A percentile compares a stretch with the other conserved stretches of the same genome.
Evolutionary conservation across 1,284 basidiomycete species (phyloP).

Genomic region (Ganoderma boninense): DNA sequence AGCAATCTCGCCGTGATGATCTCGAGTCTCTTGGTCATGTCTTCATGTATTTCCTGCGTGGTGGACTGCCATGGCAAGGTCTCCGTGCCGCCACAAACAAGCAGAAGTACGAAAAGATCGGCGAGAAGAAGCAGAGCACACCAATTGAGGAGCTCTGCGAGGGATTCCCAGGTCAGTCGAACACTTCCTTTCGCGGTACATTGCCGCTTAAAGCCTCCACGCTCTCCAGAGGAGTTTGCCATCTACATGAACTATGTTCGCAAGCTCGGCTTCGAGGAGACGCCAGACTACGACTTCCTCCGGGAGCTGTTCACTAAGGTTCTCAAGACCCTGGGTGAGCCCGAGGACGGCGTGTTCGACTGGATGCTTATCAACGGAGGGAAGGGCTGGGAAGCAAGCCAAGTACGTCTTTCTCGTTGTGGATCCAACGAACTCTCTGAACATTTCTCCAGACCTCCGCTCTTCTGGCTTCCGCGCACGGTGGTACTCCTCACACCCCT

Average conservation of each 20-base stretch:
- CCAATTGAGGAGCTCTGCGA: constrained; percentile 94
- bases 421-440: constrained; percentile 2
- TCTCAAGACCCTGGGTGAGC: constrained; percentile 87
- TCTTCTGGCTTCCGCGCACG: constrained; percentile 59
- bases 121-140: constrained; percentile 97
- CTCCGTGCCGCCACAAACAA: constrained; percentile 96
- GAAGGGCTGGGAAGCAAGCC: constrained; percentile 88
- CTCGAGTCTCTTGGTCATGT: constrained; percentile 96
- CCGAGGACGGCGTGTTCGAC: constrained; percentile 94
- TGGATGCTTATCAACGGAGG: constrained; percentile 96
- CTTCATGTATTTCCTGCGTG: constrained; percentile 98
- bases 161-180: constrained; percentile 88
- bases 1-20: constrained; percentile 91
- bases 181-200: neutral
- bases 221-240: constrained; percentile 85
- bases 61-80: constrained; percentile 95
- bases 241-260: constrained; percentile 99
- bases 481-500: constrained; percentile 59
- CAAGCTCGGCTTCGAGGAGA: constrained; percentile 95
- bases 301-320: constrained; percentile 95
- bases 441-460: constrained; percentile 50
- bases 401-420: constrained; percentile 48
- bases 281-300: constrained; percentile 97
- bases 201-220: constrained; percentile 9
- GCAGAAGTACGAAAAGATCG: constrained; percentile 98